A percentile compares a stretch with the other conserved stretches of the same genome.
Conservation (phyloP, 805 yeast genomes). For the Spathaspora hagerdaliae region DNA sequence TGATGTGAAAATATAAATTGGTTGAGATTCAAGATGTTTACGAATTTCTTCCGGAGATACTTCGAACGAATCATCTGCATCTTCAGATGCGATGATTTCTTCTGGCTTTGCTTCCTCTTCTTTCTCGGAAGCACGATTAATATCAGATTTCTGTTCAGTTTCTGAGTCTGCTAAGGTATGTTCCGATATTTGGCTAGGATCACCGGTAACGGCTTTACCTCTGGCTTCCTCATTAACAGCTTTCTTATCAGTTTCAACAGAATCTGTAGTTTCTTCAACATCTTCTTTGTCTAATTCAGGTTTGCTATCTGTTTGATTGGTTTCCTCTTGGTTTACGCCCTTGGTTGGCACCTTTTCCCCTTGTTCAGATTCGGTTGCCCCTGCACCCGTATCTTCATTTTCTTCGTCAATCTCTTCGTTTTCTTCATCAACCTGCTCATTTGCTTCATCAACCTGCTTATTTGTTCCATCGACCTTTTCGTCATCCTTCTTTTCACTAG, state of each 20-base stretch:
- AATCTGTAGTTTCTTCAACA: conserved; percentile 1
- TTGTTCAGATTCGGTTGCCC: background rate
- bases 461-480: background rate
- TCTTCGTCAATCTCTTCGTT: background rate
- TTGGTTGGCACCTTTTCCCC: background rate
- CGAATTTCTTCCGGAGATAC: conserved; percentile 41
- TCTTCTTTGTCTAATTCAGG: background rate
- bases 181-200: background rate
- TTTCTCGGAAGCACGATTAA: background rate
- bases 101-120: background rate
- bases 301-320: conserved; percentile 2
- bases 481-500: background rate
- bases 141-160: background rate
- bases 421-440: background rate
- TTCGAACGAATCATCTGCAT: conserved; percentile 23
- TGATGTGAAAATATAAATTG: conserved; percentile 78
- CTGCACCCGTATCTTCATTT: background rate
- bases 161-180: background rate
- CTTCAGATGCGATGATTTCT: conserved; percentile 15
- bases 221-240: background rate
- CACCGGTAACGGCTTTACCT: background rate
- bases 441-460: background rate
- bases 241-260: conserved; percentile 1
- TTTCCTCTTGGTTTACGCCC: conserved; percentile 4
- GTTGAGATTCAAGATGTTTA: conserved; percentile 43